A percentile compares a stretch with the other conserved stretches of the same genome.
These are phyloP conservation scores for Epipyxis sp. DNA, from an alignment of 108 stramenopile genomes.

Conservation along the genomic window DNA sequence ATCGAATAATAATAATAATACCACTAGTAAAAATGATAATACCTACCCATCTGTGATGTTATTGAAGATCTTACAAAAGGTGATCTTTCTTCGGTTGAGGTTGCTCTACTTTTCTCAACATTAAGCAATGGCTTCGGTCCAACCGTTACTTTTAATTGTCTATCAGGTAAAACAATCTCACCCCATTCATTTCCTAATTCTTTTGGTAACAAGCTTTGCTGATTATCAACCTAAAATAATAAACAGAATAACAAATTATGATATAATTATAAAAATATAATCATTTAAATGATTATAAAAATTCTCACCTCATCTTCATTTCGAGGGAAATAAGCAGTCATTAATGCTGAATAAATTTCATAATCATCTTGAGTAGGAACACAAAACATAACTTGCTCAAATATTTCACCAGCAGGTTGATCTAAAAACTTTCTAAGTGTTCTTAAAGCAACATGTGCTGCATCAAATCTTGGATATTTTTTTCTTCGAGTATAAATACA, in stretches of 20 bases:
- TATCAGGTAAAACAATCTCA: background rate
- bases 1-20: too few species aligned
- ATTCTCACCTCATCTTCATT: too few species aligned
- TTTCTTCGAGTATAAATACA: background rate
- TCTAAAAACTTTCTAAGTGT: background rate
- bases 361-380: conserved; percentile 5
- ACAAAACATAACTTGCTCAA: background rate
- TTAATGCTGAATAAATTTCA: background rate
- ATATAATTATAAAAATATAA: too few species aligned
- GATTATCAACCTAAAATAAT: background rate
- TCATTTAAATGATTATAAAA: too few species aligned
- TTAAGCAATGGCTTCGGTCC: background rate
- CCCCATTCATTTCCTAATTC: conserved; percentile 5
- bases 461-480: background rate
- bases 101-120: too few species aligned
- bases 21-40: too few species aligned
- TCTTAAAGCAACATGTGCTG: background rate
- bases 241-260: too few species aligned
- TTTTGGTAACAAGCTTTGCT: background rate
- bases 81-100: too few species aligned
- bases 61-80: too few species aligned
- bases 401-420: background rate
- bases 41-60: too few species aligned
- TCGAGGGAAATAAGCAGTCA: background rate
- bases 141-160: background rate